phyloP scores from a whole-genome alignment of 306 rosid species.

The Malus asiatica region DNA sequence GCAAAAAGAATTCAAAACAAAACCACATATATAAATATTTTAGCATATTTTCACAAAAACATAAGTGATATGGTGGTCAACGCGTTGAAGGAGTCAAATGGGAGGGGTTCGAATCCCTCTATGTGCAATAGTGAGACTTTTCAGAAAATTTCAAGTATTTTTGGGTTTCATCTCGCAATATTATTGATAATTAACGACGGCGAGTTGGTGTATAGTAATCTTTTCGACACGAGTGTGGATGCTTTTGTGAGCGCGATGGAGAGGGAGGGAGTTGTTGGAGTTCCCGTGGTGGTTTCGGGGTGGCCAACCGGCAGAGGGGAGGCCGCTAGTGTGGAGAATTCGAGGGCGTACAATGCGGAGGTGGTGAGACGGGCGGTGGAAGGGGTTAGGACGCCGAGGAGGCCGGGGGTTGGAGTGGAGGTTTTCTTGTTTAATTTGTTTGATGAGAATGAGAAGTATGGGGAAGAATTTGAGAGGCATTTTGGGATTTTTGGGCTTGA shows the following conservation, averaged over 20 bases:
- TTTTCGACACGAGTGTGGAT: constrained; percentile 22
- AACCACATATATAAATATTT: too few species aligned
- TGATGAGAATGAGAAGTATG: constrained; percentile 24
- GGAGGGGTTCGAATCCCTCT: too few species aligned
- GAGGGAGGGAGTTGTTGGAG: constrained; percentile 17
- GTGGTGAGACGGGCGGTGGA: constrained; percentile 16
- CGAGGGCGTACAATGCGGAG: constrained; percentile 11
- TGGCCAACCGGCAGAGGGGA: constrained; percentile 25
- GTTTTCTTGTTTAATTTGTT: constrained; percentile 31
- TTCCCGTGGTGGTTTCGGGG: constrained; percentile 22
- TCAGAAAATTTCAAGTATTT: too few species aligned
- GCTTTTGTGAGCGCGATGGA: constrained; percentile 27
- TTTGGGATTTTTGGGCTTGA: constrained; percentile 25
- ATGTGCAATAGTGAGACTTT: too few species aligned
- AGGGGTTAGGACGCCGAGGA: constrained; percentile 22
- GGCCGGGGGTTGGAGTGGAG: constrained; percentile 16
- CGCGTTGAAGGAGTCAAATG: too few species aligned
- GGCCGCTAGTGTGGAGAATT: constrained; percentile 17
- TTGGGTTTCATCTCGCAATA: too few species aligned
- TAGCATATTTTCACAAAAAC: too few species aligned
- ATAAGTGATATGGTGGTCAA: too few species aligned
- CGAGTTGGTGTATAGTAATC: background rate
- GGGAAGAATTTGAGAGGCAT: constrained; percentile 27
- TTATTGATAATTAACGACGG: background rate
- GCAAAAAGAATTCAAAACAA: too few species aligned